Percentiles rank a stretch among this genome's conserved stretches.
Evolutionary conservation across 2,329 filamentous ascomycete genomes (phyloP).

Genomic region (Calonectria pauciramosa): DNA sequence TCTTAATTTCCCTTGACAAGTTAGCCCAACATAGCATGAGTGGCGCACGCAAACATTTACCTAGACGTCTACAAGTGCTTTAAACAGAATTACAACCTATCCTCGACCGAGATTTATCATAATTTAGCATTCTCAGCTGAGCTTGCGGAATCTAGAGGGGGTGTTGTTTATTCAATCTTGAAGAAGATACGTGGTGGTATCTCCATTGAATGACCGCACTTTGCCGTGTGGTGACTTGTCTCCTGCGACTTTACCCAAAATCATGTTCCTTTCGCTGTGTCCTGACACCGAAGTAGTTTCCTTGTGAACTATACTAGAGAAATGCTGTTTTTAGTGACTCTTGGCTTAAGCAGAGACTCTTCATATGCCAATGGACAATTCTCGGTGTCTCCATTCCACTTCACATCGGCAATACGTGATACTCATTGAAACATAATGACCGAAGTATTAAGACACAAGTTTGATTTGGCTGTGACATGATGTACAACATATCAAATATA

Average conservation of each 20-base stretch:
- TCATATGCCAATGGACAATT: not conserved
- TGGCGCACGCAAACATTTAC: not conserved
- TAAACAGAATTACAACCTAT: not conserved
- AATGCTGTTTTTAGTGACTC: not conserved
- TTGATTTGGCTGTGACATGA: not conserved
- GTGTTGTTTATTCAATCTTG: too few species aligned
- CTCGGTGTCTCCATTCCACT: not conserved
- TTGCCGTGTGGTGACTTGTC: too few species aligned
- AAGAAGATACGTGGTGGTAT: too few species aligned
- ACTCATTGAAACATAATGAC: not conserved
- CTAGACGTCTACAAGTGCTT: too few species aligned
- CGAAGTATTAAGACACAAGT: not conserved
- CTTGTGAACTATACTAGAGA: not conserved
- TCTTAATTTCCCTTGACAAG: not conserved
- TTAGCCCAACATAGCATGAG: not conserved
- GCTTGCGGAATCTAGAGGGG: not conserved
- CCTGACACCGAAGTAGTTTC: too few species aligned
- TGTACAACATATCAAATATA: not conserved
- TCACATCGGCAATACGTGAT: not conserved
- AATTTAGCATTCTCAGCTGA: not conserved
- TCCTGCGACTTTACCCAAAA: not conserved
- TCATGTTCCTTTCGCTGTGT: not conserved
- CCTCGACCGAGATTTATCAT: not conserved
- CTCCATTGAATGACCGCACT: too few species aligned
- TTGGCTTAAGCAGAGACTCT: not conserved